A percentile compares a stretch with the other conserved stretches of the same genome.
phyloP scores from a whole-genome alignment of 2,329 filamentous ascomycete genomes.

The Thelonectria olida region DNA sequence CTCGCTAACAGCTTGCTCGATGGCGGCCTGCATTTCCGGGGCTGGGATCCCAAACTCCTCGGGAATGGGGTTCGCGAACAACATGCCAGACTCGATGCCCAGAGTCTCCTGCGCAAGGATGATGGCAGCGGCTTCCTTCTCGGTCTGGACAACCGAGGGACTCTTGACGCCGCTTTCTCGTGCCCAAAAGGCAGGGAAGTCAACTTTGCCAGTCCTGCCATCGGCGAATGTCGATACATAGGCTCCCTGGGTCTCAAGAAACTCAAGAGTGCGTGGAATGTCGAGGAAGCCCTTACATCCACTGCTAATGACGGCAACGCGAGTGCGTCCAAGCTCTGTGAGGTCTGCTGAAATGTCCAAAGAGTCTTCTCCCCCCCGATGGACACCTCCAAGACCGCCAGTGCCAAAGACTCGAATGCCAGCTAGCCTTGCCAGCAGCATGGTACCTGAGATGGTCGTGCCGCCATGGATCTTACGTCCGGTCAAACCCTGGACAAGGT shows the following conservation, averaged over 20 bases:
- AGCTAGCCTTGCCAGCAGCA: conserved; percentile 85
- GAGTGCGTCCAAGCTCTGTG: conserved; percentile 89
- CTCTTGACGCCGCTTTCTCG: conserved; percentile 85
- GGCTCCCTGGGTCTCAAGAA: conserved; percentile 76
- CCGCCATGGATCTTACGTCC: conserved; percentile 82
- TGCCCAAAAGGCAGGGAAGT: conserved; percentile 94
- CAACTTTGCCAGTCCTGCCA: conserved; percentile 74
- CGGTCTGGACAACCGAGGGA: conserved; percentile 77
- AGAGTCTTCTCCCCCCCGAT: conserved; percentile 84
- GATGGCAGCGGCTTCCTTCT: conserved; percentile 88
- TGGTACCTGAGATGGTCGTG: conserved; percentile 93
- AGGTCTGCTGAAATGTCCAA: conserved; percentile 97
- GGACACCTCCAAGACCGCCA: conserved; percentile 92
- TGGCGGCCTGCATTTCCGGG: conserved; percentile 73
- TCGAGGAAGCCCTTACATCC: conserved; percentile 98
- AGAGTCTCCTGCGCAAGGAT: conserved; percentile 81
- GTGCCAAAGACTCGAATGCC: conserved; percentile 95
- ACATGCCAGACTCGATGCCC: conserved; percentile 78
- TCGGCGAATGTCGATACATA: conserved; percentile 91
- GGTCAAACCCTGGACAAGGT: conserved; percentile 28
- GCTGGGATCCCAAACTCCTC: conserved; percentile 74
- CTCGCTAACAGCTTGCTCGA: conserved; percentile 73
- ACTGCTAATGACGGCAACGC: conserved; percentile 86
- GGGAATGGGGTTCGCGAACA: conserved; percentile 91
- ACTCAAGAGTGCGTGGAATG: conserved; percentile 87